Evolutionary conservation across 2,329 filamentous ascomycete species (phyloP).

Genomic region (Penicillium sp.): DNA sequence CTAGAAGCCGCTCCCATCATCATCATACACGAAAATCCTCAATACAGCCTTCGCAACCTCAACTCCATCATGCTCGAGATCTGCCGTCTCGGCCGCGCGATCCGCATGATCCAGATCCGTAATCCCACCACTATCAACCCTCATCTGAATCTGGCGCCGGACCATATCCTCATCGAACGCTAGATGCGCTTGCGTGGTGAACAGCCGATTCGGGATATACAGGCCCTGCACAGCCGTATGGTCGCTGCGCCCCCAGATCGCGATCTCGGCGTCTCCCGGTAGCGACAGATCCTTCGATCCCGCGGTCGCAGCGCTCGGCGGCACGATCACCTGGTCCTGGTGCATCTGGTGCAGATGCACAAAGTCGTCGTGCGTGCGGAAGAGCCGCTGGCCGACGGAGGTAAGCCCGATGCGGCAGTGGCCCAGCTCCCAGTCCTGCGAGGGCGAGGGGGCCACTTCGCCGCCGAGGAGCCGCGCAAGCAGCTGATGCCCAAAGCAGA

Average conservation of each 20-base stretch:
- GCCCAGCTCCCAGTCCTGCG: constrained; percentile 53
- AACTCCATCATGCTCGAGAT: constrained; percentile 47
- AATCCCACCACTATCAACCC: constrained; percentile 47
- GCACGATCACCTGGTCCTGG: constrained; percentile 48
- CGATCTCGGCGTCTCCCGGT: constrained; percentile 47
- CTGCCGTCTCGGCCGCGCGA: constrained; percentile 43
- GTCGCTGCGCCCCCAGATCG: constrained; percentile 55
- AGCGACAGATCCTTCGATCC: constrained; percentile 36
- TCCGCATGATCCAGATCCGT: constrained; percentile 38
- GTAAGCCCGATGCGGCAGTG: constrained; percentile 50
- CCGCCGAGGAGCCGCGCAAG: constrained; percentile 51
- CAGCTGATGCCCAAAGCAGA: constrained; percentile 57
- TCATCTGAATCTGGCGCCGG: constrained; percentile 49
- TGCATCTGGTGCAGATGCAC: constrained; percentile 51
- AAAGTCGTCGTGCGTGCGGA: constrained; percentile 38
- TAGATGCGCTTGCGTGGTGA: constrained; percentile 54
- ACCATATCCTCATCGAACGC: constrained; percentile 53
- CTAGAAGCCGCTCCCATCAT: neutral
- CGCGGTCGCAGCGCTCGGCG: constrained; percentile 34
- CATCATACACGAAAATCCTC: constrained; percentile 5
- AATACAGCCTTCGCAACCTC: constrained; percentile 34
- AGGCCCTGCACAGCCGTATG: constrained; percentile 52
- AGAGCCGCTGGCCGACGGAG: constrained; percentile 47
- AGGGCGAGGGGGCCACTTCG: constrained; percentile 41
- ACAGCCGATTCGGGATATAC: constrained; percentile 50